Percentiles rank a stretch among this genome's conserved stretches.
Conservation (phyloP, 1,139 yeast genomes). For the Torulaspora globosa region DNA sequence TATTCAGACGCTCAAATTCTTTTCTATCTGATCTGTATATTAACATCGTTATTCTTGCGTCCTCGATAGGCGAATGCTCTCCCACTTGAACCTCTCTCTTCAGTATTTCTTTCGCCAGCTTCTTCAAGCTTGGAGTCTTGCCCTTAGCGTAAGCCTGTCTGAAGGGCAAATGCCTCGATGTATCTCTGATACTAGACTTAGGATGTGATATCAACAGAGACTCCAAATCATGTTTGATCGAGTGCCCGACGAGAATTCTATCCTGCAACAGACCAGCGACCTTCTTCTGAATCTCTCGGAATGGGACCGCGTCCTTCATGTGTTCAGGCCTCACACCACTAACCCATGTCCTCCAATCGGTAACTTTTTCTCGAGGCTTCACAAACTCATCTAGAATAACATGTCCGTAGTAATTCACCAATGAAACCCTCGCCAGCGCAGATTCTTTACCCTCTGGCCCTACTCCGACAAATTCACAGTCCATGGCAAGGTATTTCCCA, state of each 20-base stretch:
- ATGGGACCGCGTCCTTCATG: slow-evolving; percentile 62
- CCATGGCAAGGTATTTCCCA: slow-evolving; percentile 78
- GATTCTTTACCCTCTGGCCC: slow-evolving; percentile 69
- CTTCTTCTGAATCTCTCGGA: slow-evolving; percentile 59
- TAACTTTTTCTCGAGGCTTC: slow-evolving; percentile 66
- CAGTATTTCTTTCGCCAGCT: slow-evolving; percentile 54
- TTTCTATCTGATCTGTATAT: slow-evolving; percentile 58
- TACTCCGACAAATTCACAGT: slow-evolving; percentile 92
- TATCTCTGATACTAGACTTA: slow-evolving; percentile 60
- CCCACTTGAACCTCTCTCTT: slow-evolving; percentile 65
- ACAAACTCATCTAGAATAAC: slow-evolving; percentile 70
- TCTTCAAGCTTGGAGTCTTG: slow-evolving; percentile 68
- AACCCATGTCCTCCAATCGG: slow-evolving; percentile 95
- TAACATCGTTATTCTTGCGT: slow-evolving; percentile 84
- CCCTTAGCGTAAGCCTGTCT: slow-evolving; percentile 54
- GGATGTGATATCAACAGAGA: slow-evolving; percentile 69
- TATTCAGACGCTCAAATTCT: slow-evolving; percentile 51
- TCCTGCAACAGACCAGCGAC: slow-evolving; percentile 49
- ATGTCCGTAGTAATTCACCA: slow-evolving; percentile 79
- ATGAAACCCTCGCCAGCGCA: slow-evolving; percentile 79
- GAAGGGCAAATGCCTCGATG: slow-evolving; percentile 60
- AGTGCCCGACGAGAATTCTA: slow-evolving; percentile 76
- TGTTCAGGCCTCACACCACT: slow-evolving; percentile 74
- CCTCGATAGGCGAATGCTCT: slow-evolving; percentile 84
- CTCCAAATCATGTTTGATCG: slow-evolving; percentile 72